Conservation (phyloP, 2,329 filamentous ascomycete species). For the Periconia digitata region DNA sequence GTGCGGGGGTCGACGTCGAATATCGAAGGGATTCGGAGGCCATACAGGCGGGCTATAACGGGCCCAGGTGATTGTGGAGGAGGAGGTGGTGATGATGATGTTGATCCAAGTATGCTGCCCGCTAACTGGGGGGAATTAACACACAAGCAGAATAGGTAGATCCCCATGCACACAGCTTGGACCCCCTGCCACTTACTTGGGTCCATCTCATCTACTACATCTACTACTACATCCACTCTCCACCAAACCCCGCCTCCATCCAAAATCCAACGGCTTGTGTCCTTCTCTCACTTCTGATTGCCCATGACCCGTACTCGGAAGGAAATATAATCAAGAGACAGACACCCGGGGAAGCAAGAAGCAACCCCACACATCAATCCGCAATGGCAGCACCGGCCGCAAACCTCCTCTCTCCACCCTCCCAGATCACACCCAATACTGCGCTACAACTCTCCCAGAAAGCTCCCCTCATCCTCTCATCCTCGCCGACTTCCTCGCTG, state of each 20-base stretch:
- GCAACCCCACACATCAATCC: neutral
- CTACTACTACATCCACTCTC: neutral
- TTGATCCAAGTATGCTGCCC: constrained; percentile 13
- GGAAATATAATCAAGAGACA: neutral
- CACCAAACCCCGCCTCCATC: neutral
- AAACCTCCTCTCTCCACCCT: constrained; percentile 46
- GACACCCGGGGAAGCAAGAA: neutral
- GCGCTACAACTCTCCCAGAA: constrained; percentile 52
- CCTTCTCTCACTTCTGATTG: too few relatives aligned
- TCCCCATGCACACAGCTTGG: constrained; percentile 14
- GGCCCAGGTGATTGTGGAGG: neutral
- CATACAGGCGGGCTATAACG: neutral
- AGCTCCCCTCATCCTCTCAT: constrained; percentile 44
- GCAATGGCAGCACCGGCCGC: constrained; percentile 34
- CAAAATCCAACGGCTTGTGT: neutral
- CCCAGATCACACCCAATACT: constrained; percentile 40
- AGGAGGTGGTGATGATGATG: neutral
- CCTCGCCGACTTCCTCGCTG: constrained; percentile 44
- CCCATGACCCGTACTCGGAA: neutral
- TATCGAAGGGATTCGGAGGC: neutral
- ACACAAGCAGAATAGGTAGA: neutral
- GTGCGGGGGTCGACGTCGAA: neutral
- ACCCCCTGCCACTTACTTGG: neutral
- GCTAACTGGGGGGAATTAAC: constrained; percentile 11
- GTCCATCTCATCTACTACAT: neutral